Percentiles rank a stretch among this genome's conserved stretches.
These are phyloP conservation scores for Hansenula sp. DNA, from an alignment of 1,139 yeast genomes.

Conservation along the genomic window DNA sequence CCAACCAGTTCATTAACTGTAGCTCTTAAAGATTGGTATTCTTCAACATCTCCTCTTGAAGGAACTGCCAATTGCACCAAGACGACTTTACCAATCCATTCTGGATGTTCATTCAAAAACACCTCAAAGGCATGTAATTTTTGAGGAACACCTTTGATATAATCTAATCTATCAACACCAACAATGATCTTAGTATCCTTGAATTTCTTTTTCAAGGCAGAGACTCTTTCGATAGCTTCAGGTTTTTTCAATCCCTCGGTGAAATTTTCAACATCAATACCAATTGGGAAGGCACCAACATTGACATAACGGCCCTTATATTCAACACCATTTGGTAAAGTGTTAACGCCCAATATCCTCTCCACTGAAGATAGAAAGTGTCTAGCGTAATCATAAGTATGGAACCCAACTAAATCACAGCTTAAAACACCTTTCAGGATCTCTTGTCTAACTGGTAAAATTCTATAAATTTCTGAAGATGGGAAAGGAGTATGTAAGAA, in stretches of 20 bases:
- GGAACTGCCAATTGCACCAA: constrained; percentile 98
- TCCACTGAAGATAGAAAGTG: constrained; percentile 94
- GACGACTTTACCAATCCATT: constrained; percentile 97
- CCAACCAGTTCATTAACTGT: constrained; percentile 96
- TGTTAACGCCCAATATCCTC: constrained; percentile 74
- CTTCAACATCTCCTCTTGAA: constrained; percentile 96
- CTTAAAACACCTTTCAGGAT: constrained; percentile 87
- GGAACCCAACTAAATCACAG: constrained; percentile 95
- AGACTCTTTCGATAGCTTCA: constrained; percentile 61
- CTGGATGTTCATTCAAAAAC: constrained; percentile 88
- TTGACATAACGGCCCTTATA: constrained; percentile 73
- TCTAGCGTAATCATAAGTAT: constrained; percentile 99
- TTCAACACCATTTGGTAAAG: constrained; percentile 89
- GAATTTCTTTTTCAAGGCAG: constrained; percentile 55
- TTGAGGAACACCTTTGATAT: constrained; percentile 97
- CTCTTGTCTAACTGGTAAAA: constrained; percentile 92
- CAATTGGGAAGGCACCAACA: constrained; percentile 97
- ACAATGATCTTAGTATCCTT: constrained; percentile 80
- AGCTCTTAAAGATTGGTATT: constrained; percentile 89
- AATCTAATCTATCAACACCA: constrained; percentile 93
- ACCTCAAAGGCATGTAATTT: constrained; percentile 94
- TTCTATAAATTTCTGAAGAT: constrained; percentile 91
- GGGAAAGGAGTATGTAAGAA: constrained; percentile 99
- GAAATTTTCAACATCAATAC: constrained; percentile 93
- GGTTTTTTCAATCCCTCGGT: constrained; percentile 69